phyloP scores from a whole-genome alignment of 805 yeast genomes.

The Metschnikowia peoriensis region DNA sequence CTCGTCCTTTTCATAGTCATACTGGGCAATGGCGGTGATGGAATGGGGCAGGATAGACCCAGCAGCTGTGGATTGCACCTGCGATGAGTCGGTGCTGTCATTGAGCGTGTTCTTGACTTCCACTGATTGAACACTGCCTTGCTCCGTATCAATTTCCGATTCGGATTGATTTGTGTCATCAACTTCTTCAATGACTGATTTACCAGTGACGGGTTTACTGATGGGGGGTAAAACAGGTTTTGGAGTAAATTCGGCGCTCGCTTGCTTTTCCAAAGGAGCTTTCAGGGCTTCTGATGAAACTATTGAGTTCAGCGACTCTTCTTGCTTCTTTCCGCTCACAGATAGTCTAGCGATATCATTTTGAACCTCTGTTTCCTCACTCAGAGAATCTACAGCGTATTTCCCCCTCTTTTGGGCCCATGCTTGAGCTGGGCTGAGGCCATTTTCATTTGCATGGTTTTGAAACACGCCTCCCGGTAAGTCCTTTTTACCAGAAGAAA shows the following conservation, averaged over 20 bases:
- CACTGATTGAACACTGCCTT: no score
- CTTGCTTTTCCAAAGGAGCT: background rate
- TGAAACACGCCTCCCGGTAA: slow-evolving; percentile 14
- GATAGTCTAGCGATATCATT: background rate
- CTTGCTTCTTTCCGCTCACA: slow-evolving; percentile 11
- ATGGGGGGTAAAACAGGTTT: background rate
- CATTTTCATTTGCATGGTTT: slow-evolving; percentile 54
- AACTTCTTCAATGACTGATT: no score
- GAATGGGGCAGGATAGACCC: slow-evolving; percentile 12
- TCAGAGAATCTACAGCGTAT: slow-evolving; percentile 42
- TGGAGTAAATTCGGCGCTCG: background rate
- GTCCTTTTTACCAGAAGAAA: slow-evolving; percentile 24
- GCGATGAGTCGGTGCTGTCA: background rate
- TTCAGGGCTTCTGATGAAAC: background rate
- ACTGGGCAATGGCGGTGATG: slow-evolving; percentile 69
- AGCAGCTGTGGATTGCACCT: background rate
- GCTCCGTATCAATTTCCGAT: no score
- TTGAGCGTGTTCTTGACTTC: no score
- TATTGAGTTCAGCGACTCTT: background rate
- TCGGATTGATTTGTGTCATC: no score
- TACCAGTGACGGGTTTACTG: background rate
- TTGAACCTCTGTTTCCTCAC: slow-evolving; percentile 9
- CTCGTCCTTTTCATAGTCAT: slow-evolving; percentile 73
- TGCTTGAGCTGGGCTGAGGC: slow-evolving; percentile 90
- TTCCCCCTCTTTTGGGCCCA: slow-evolving; percentile 92